Evolutionary conservation across 2,329 filamentous ascomycete species (phyloP).

Genomic region (Bipolaris zeicola): DNA sequence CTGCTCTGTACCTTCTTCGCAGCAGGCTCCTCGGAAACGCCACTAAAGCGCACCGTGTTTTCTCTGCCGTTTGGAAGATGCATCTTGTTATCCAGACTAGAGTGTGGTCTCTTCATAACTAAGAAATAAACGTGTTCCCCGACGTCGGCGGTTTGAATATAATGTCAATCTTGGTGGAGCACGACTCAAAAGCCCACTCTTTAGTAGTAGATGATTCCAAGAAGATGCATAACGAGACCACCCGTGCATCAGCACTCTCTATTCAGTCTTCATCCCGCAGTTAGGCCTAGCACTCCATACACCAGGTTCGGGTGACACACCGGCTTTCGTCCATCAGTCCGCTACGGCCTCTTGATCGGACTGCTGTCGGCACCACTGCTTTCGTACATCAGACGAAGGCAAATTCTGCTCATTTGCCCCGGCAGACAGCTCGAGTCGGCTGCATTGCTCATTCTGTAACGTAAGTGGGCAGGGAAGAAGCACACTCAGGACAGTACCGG

Average conservation of each 20-base stretch:
- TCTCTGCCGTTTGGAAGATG: conserved; percentile 28
- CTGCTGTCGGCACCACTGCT: conserved; percentile 28
- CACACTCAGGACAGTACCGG: conserved; percentile 16
- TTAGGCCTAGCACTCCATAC: conserved; percentile 22
- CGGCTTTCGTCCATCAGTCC: conserved; percentile 9
- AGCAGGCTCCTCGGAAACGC: conserved; percentile 17
- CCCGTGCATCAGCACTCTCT: conserved; percentile 15
- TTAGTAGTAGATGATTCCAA: conserved; percentile 33
- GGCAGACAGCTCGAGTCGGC: background rate
- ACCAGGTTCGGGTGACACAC: conserved; percentile 17
- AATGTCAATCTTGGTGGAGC: conserved; percentile 9
- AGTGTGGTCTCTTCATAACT: conserved; percentile 7
- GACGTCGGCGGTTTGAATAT: conserved; percentile 6
- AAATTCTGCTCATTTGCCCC: conserved; percentile 8
- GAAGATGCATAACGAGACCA: conserved; percentile 13
- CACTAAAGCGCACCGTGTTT: conserved; percentile 22
- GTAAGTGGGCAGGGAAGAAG: conserved; percentile 17
- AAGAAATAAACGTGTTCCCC: conserved; percentile 1
- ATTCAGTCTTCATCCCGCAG: conserved; percentile 16
- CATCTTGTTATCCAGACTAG: conserved; percentile 18
- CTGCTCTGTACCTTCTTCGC: conserved; percentile 24
- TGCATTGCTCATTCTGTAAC: conserved; percentile 21
- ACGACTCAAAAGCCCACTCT: conserved; percentile 22
- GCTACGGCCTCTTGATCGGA: conserved; percentile 14
- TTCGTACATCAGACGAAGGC: conserved; percentile 13